A percentile compares a stretch with the other conserved stretches of the same genome.
phyloP scores from a whole-genome alignment of 345 rosid species.

The Gossypium longicalyx region DNA sequence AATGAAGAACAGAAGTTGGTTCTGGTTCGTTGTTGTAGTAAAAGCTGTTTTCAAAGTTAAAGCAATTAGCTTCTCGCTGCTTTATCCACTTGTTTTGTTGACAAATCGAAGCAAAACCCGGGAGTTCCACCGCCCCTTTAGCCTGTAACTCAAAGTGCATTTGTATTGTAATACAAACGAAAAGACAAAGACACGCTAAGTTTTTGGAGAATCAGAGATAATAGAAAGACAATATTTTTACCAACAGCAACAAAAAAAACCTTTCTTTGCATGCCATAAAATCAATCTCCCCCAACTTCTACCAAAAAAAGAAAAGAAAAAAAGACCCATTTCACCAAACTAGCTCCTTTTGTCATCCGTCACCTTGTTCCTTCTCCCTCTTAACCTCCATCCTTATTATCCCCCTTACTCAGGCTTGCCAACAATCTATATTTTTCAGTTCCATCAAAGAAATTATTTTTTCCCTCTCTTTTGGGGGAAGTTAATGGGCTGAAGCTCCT shows the following conservation, averaged over 20 bases:
- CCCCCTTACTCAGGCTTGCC: neutral
- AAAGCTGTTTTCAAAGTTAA: constrained; percentile 19
- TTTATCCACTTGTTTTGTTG: constrained; percentile 34
- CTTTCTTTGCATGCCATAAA: constrained; percentile 28
- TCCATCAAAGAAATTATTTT: neutral
- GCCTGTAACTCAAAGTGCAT: constrained; percentile 38
- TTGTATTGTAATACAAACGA: constrained; percentile 19
- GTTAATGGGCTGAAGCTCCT: neutral
- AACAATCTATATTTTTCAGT: constrained; percentile 19
- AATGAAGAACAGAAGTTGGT: constrained; percentile 44
- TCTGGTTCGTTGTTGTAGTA: constrained; percentile 21
- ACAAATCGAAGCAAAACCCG: constrained; percentile 36
- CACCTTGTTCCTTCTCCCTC: constrained; percentile 16
- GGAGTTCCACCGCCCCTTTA: constrained; percentile 29
- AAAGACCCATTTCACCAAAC: constrained; percentile 26
- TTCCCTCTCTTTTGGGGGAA: neutral
- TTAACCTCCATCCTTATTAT: constrained; percentile 24
- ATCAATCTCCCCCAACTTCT: constrained; percentile 20
- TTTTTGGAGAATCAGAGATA: constrained; percentile 5
- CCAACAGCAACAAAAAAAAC: neutral
- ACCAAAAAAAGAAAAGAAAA: neutral
- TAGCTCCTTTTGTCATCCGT: neutral
- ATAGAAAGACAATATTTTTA: constrained; percentile 15
- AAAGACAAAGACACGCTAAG: neutral
- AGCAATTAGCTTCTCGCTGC: constrained; percentile 16